phyloP scores from a whole-genome alignment of 805 yeast species.

The Hanseniaspora vineae region DNA sequence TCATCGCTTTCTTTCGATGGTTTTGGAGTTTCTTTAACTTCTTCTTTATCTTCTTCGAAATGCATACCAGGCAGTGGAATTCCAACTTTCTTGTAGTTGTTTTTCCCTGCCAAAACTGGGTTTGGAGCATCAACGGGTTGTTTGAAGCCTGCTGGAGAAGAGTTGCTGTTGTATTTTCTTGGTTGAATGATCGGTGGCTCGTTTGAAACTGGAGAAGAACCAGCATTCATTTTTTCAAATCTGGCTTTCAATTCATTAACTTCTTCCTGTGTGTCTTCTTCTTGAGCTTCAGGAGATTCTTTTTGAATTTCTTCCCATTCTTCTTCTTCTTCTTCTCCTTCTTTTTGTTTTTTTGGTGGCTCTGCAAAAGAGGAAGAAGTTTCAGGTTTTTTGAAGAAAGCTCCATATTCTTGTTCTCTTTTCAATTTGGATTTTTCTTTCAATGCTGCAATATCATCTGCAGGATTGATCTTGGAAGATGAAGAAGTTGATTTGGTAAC shows the following conservation, averaged over 20 bases:
- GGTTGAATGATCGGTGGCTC: conserved; percentile 21
- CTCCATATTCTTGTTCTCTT: conserved; percentile 25
- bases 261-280: conserved; percentile 11
- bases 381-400: conserved; percentile 12
- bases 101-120: conserved; percentile 9
- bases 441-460: conserved; percentile 23
- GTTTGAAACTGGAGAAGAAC: conserved; percentile 1
- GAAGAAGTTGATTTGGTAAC: conserved; percentile 9
- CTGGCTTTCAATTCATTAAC: conserved; percentile 23
- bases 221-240: conserved; percentile 21
- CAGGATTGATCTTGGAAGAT: conserved; percentile 10
- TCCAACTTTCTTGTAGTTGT: conserved; percentile 15
- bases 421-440: conserved; percentile 23
- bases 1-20: conserved; percentile 18
- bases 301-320: conserved; percentile 5
- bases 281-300: conserved; percentile 6
- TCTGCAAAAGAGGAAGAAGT: conserved; percentile 18
- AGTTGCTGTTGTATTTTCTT: conserved; percentile 7
- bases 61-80: conserved; percentile 24
- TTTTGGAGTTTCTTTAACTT: conserved; percentile 12
- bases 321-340: conserved; percentile 20
- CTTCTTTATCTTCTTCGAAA: conserved; percentile 12
- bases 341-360: conserved; percentile 20
- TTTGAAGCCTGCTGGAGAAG: conserved; percentile 2
- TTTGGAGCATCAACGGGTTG: conserved; percentile 8